phyloP scores from a whole-genome alignment of 345 rosid species.

The Brassica carinata region DNA sequence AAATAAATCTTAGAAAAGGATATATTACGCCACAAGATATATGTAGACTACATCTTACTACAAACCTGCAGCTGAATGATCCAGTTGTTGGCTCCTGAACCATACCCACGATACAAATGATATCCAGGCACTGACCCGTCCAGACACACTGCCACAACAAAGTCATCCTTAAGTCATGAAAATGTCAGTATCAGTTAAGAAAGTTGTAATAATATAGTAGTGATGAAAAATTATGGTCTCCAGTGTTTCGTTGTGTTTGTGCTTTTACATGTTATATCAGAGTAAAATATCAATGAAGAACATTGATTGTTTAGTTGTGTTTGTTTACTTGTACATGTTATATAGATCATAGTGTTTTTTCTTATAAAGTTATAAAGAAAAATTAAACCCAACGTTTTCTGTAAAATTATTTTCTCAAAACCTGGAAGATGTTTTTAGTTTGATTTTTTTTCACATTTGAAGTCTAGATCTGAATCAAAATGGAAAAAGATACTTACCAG shows the following conservation, averaged over 20 bases:
- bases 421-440: neutral
- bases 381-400: neutral
- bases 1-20: neutral
- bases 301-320: too few relatives aligned
- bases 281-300: too few relatives aligned
- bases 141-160: slow-evolving; percentile 69
- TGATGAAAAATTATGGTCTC: neutral
- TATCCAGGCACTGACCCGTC: slow-evolving; percentile 96
- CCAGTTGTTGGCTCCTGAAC: neutral
- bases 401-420: neutral
- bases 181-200: neutral
- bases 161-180: slow-evolving; percentile 18
- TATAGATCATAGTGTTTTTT: too few relatives aligned
- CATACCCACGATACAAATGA: slow-evolving; percentile 45
- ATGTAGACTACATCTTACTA: neutral
- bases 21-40: neutral
- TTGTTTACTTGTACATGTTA: too few relatives aligned
- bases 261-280: neutral
- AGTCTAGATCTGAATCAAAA: neutral
- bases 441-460: neutral
- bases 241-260: neutral
- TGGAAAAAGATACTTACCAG: slow-evolving; percentile 48
- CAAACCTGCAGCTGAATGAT: neutral
- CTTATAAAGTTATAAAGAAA: too few relatives aligned
- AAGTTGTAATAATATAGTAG: too few relatives aligned